phyloP scores from a whole-genome alignment of 2,329 filamentous ascomycete species.

The Penicillium psychrosexuale region DNA sequence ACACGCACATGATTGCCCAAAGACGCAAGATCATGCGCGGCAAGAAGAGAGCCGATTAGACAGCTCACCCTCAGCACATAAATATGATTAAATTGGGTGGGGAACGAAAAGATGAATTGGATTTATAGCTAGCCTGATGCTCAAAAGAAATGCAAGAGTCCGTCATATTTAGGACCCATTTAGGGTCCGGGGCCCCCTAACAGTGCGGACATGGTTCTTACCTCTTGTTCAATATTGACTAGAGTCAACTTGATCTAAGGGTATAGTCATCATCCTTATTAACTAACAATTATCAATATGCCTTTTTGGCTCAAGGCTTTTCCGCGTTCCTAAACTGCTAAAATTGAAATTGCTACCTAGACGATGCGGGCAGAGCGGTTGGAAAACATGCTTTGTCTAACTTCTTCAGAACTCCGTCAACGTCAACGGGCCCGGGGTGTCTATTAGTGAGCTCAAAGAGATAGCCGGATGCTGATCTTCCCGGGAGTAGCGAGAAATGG shows the following conservation, averaged over 20 bases:
- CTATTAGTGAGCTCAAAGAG: no score
- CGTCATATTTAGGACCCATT: not conserved
- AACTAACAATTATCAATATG: no score
- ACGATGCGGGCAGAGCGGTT: no score
- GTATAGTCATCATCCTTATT: no score
- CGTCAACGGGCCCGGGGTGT: no score
- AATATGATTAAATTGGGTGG: not conserved
- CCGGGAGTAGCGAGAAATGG: no score
- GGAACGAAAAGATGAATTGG: not conserved
- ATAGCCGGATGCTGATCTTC: no score
- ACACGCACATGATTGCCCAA: conserved; percentile 93
- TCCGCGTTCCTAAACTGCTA: no score
- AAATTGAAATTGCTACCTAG: no score
- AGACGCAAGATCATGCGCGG: conserved; percentile 72
- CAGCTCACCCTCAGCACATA: not conserved
- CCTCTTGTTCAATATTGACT: not conserved
- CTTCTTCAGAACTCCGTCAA: no score
- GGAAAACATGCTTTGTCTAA: no score
- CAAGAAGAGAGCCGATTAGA: conserved; percentile 49
- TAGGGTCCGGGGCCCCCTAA: not conserved
- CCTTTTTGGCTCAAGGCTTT: no score
- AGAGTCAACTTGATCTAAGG: not conserved
- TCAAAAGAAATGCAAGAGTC: not conserved
- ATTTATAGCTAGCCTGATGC: not conserved
- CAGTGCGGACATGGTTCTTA: not conserved